Conservation (phyloP, 202 grass and related monocot species). For the Thinopyrum obtusiflorum region DNA sequence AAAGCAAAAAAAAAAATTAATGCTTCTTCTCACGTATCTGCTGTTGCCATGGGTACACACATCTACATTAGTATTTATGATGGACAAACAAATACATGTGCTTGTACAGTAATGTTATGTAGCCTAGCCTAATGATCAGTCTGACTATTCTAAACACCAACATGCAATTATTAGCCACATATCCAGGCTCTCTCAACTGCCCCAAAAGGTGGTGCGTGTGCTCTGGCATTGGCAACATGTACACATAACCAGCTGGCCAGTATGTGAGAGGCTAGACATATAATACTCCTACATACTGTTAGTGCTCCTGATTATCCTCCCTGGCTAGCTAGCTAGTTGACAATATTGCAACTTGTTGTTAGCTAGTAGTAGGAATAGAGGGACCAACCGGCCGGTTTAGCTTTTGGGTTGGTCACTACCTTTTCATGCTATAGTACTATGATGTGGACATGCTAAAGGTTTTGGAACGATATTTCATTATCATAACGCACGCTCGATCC, state of each 20-base stretch:
- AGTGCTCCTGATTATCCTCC: neutral
- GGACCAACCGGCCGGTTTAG: neutral
- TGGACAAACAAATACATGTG: neutral
- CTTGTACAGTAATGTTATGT: neutral
- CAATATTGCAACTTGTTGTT: neutral
- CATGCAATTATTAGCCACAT: neutral
- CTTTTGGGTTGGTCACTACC: neutral
- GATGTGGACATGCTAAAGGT: neutral
- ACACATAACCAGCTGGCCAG: neutral
- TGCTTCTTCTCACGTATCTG: neutral
- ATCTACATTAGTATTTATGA: neutral
- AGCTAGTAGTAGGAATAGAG: neutral
- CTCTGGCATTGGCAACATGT: neutral
- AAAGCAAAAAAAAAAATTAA: neutral
- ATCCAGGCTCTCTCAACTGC: neutral
- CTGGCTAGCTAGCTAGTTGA: neutral
- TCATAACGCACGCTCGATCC: neutral
- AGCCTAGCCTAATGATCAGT: neutral
- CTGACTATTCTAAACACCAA: neutral
- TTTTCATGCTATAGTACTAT: neutral
- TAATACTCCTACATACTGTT: neutral
- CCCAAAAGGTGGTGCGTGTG: neutral
- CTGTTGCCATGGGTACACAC: neutral
- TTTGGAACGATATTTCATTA: neutral
- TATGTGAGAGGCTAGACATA: neutral